Evolutionary conservation across 2,329 filamentous ascomycete species (phyloP), one percentile per base, ranked within the genome.

Genomic region (Colletotrichum sp.): DNA sequence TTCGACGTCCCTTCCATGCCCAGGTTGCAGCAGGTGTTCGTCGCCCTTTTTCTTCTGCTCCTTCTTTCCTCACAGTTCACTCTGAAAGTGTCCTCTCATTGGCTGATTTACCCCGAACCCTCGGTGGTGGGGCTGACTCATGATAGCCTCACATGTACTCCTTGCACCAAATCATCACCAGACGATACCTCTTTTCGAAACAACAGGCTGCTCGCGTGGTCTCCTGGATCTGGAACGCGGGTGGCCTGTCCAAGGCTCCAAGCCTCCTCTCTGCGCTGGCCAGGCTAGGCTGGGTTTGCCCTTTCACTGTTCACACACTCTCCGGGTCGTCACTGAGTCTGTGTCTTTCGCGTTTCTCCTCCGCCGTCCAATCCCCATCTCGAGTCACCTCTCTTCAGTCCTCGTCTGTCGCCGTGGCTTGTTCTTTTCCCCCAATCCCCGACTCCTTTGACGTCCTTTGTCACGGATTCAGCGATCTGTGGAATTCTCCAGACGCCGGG

Each of bases 161-260:
- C 4, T 5, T 2, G 1, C 15, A 15, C 9, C 12, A 52, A 36
- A 67, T 49, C 68, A 59, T 21, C 26, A 39, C 63, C 15, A 9
- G 2, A 44, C n/a, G 55, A 64, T 59, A 75, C 73, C n/a, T 67
- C 18, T 13, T 2, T 15, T 10, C n/a, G 55, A 49, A 75, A 72
- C 72, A 75, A 5, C 44, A 52, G n/a, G 28, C 63, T 64, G 66
- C 57, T 73, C 71, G 71, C 59, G 57, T 70, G 71, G 70, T 32
- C 63, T 68, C 60, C 32, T 59, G 44, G 52, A 64, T 30, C n/a
- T 68, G 65, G 65, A 68, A 57, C 65, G 44, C 65, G 44, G 44
- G 65, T 44, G 65, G 65, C 65, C 67, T 60, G 24, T 21, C 26
- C 34, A 24, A 24, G 9, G 39, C 39, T 57, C 13, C 39, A 49